phyloP scores from a whole-genome alignment of 2,329 filamentous ascomycete genomes.

The Epichloe baconii region DNA sequence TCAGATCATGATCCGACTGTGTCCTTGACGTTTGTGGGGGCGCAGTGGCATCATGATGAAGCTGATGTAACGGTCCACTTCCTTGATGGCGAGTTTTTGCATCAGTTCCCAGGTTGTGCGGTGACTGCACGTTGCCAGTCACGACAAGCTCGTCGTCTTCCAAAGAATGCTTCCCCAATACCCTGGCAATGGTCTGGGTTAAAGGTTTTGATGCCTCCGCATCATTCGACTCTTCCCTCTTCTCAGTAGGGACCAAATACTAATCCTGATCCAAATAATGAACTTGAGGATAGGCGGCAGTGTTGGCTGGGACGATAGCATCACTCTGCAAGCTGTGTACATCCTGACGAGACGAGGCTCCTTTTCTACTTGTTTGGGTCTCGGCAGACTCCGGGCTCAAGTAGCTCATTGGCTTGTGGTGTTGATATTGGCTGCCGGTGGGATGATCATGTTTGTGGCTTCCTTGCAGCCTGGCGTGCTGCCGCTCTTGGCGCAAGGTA shows the following conservation, averaged over 20 bases:
- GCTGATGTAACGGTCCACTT: conserved; percentile 2
- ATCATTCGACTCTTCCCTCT: background rate
- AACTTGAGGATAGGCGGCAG: conserved; percentile 3
- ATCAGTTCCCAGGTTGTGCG: conserved; percentile 7
- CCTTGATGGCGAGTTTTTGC: background rate
- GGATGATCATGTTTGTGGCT: conserved; percentile 3
- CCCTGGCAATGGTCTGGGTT: background rate
- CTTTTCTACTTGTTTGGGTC: background rate
- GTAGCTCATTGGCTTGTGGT: conserved; percentile 12
- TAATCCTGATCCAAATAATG: conserved; percentile 7
- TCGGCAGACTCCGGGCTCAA: conserved; percentile 5
- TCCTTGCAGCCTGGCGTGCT: conserved; percentile 5
- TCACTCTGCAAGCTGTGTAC: background rate
- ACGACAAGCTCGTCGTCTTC: conserved; percentile 5
- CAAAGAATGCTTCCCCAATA: conserved; percentile 5
- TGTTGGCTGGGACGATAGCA: background rate
- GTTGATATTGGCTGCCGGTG: conserved; percentile 10
- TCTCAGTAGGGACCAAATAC: conserved; percentile 8
- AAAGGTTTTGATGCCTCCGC: background rate
- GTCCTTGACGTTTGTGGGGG: background rate
- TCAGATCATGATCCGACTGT: conserved; percentile 4
- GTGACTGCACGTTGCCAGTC: background rate
- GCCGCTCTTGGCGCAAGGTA: conserved; percentile 14
- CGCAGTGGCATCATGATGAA: conserved; percentile 5
- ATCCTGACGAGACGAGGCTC: background rate